Evolutionary conservation across 169 alveolate species (phyloP), one percentile per base, ranked within the genome.

Genomic region (Plasmodium knowlesi): DNA sequence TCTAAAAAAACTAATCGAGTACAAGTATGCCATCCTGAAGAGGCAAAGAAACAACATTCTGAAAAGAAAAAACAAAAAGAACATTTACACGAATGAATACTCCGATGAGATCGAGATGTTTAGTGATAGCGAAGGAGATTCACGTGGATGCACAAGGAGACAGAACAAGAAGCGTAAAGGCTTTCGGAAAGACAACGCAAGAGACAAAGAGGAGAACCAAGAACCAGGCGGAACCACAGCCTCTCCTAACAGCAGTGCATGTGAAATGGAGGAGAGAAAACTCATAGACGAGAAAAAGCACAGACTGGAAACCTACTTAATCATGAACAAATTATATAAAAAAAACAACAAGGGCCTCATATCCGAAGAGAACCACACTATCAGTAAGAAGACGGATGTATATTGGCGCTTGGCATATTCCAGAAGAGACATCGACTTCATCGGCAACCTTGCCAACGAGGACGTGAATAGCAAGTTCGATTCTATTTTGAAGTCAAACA

Each of bases 321-420:
- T 89, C 16, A 89, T 89, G 94, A 89, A 89, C 46, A 89, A 89
- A 6, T 10, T 81, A 70, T 89, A 89, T 39, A 78, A 89, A 39
- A 79, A 89, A 61, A 80, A 80, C 73, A 61, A 89, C 28, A 70
- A 67, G n/a, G 89, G 88, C 0, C 14, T 79, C 2, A 89, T 89
- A 28, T 30, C 91, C 14, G 85, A 57, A 32, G 90, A 79, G 19
- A 25, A 80, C 82, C 94, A 89, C 37, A 89, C 94, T 1, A 89
- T 89, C 8, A 57, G 57, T 80, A 89, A 89, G 43, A 61, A 70
- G 25, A 89, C 94, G 22, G 91, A 89, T 14, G 89, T 89, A 5
- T 89, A 61, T 32, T 89, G 94, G 94, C n/a, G 90, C 9, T 80
- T 89, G 50, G 94, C 90, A 9, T 89, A 25, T 80, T 79, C 94